A percentile compares a stretch with the other conserved stretches of the same genome.
Evolutionary conservation across 2,329 filamentous ascomycete species (phyloP).

Genomic region (Xylaria sp.): DNA sequence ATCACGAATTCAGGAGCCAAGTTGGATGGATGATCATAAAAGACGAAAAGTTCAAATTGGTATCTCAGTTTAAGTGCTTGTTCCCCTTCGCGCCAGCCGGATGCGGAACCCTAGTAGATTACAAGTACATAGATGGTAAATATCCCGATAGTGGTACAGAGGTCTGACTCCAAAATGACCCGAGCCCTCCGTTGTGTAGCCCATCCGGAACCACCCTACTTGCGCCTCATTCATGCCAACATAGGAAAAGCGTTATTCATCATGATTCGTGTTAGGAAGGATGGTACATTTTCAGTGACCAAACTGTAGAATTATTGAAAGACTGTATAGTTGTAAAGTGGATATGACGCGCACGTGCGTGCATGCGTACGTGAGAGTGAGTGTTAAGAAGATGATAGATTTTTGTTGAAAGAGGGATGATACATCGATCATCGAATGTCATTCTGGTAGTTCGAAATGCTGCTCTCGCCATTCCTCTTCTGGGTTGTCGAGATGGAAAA

Average conservation of each 20-base stretch:
- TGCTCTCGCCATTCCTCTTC: constrained; percentile 35
- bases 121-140: constrained; percentile 5
- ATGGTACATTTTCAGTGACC: not conserved
- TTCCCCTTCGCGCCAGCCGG: constrained; percentile 13
- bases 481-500: constrained; percentile 39
- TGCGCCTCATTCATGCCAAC: not conserved
- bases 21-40: too few species aligned
- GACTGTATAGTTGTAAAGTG: constrained; percentile 4
- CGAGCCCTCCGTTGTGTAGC: constrained; percentile 2
- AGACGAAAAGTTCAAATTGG: constrained; percentile 24
- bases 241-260: constrained; percentile 11
- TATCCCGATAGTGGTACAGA: constrained; percentile 11
- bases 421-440: not conserved
- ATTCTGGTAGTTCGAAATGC: constrained; percentile 41
- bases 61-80: constrained; percentile 16
- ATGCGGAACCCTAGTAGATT: constrained; percentile 27
- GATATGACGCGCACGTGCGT: not conserved
- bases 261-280: not conserved
- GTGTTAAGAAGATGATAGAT: not conserved
- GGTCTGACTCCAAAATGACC: constrained; percentile 13
- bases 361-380: not conserved
- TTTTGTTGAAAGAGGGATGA: not conserved
- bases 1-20: too few species aligned
- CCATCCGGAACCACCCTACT: not conserved
- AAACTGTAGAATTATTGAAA: not conserved